Percentiles rank a stretch among this genome's conserved stretches.
Evolutionary conservation across 257 asterid species (phyloP).

Genomic region (Solanum acaule): DNA sequence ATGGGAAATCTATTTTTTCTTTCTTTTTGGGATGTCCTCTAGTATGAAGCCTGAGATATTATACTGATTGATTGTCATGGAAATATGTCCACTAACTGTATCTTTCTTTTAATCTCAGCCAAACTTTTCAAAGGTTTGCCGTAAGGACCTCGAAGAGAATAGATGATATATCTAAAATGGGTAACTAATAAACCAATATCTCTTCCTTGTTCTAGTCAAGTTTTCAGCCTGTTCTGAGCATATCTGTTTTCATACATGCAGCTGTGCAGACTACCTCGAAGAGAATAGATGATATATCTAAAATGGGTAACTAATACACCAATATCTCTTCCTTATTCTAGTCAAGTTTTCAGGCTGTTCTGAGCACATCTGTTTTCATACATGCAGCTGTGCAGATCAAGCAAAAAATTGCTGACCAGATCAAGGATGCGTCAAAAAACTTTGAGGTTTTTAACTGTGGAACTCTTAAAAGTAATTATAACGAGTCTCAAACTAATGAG

Average conservation of each 20-base stretch:
- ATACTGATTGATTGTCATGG: too few relatives aligned
- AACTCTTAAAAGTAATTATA: neutral
- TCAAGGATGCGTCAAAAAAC: constrained; percentile 42
- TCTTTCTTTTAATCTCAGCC: constrained; percentile 22
- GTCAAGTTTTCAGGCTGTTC: neutral
- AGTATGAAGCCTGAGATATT: neutral
- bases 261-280: constrained; percentile 33
- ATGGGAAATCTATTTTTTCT: neutral
- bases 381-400: constrained; percentile 55
- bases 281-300: constrained; percentile 37
- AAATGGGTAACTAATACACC: constrained; percentile 23
- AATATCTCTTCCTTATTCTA: neutral
- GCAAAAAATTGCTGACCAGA: constrained; percentile 44
- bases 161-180: too few relatives aligned
- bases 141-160: constrained; percentile 83
- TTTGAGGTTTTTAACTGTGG: constrained; percentile 26
- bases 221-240: neutral
- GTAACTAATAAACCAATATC: neutral
- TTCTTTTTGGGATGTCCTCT: neutral
- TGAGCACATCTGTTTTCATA: neutral
- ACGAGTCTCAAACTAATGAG: neutral
- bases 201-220: neutral
- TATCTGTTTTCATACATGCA: constrained; percentile 11
- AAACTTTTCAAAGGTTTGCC: constrained; percentile 72
- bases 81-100: too few relatives aligned